Evolutionary conservation across 306 rosid species (phyloP), one percentile per base, ranked within the genome.

Genomic region (Gastrolobium bilobum): DNA sequence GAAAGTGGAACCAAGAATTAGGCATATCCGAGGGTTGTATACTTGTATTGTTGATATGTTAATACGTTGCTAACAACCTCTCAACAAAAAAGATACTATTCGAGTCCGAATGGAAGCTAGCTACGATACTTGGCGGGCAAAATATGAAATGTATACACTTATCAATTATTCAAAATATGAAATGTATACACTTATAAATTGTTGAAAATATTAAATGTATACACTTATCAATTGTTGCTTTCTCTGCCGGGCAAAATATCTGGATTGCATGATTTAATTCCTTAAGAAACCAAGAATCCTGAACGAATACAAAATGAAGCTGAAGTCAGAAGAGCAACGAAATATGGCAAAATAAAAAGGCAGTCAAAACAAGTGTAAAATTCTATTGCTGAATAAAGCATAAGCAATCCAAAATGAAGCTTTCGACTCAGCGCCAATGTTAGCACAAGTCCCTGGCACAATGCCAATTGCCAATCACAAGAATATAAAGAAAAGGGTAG

Each of bases 1-100:
- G 13, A 63, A 63, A 33, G 74, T 37, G 67, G 65, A 31, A 72
- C 50, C 39, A 40, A 40, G 64, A 71, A 48, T 26, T 26, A 69
- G 52, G 43, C 3, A 3, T 15, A 0, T 5, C 39, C 14, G 60
- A 1, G 44, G 38, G 7, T 38, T 64, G 5, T 29, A 30, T 46
- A 10, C 59, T 15, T 52, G 15, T 43, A 8, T 47, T 58, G 34
- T 66, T 52, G 34, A 26, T 29, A 26, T 29, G 5, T 39, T 6
- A 26, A 43, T 59, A 66, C 29, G 46, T 79, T 35, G 54, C 65
- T 48, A 59, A 46, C 30, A 26, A 48, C 63, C 37, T 51, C 33
- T 57, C 51, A 15, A 35, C 38, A 35, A 62, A 7, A 75, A 35
- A 62, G 11, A 75, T 48, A 15, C 48, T 34, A 34, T 42, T 13